Conservation (phyloP, 2,329 filamentous ascomycete species). For the Thermoascus crustaceus region DNA sequence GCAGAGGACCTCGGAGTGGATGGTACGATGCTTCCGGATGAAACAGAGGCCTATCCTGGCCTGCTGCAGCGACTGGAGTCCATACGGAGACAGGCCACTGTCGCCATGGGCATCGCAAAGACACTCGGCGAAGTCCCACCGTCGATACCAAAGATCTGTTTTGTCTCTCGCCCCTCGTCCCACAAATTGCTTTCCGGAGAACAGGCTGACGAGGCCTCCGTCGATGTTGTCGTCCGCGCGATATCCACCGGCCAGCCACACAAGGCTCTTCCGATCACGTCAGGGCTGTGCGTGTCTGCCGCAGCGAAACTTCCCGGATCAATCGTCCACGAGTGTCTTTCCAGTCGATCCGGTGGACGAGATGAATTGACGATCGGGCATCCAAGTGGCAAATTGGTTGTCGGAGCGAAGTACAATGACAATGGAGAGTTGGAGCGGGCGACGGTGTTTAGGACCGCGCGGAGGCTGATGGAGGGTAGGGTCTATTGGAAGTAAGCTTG, state of each 20-base stretch:
- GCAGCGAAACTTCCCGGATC: conserved; percentile 40
- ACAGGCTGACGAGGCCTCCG: conserved; percentile 16
- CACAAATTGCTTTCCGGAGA: conserved; percentile 33
- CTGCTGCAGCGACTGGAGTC: conserved; percentile 44
- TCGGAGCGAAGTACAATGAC: conserved; percentile 33
- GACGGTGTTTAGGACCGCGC: conserved; percentile 42
- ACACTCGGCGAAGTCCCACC: conserved; percentile 40
- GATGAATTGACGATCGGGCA: conserved; percentile 37
- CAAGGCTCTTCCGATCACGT: conserved; percentile 49
- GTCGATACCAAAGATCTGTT: conserved; percentile 57
- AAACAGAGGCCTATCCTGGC: conserved; percentile 40
- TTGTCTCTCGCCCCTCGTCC: conserved; percentile 40
- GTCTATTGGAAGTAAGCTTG: conserved; percentile 31
- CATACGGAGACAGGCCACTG: conserved; percentile 51
- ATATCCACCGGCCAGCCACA: conserved; percentile 51
- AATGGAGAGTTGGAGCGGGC: conserved; percentile 28
- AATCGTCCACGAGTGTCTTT: conserved; percentile 26
- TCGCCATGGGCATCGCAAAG: conserved; percentile 52
- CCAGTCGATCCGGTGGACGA: conserved; percentile 16
- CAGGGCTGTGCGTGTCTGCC: conserved; percentile 44
- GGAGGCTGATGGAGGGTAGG: conserved; percentile 40
- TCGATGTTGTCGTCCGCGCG: conserved; percentile 40
- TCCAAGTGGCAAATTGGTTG: conserved; percentile 40
- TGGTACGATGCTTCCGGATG: conserved; percentile 46
- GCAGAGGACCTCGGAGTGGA: conserved; percentile 46